Evolutionary conservation across 176 grass and related monocot species (phyloP), one percentile per base, ranked within the genome.

Genomic region (Aegilops tauschii): DNA sequence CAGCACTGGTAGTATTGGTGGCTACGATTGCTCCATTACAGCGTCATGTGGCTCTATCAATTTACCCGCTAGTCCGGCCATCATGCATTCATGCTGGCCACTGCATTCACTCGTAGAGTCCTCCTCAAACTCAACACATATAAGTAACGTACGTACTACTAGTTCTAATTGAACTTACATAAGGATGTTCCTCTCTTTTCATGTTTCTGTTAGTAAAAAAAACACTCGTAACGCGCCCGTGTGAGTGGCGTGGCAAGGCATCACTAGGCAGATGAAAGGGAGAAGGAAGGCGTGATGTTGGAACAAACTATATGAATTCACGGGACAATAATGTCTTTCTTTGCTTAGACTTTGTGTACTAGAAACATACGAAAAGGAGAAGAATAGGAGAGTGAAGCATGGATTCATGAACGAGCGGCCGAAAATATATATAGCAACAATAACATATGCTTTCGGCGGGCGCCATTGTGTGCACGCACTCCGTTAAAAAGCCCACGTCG

Each of bases 61-160:
- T 49, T 7, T 9, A 44, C 5, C 10, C 6, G 2, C 3, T 70
- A 77, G 39, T 50, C 59, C 63, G 21, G 30, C 30, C 52, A 58
- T 58, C 49, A 14, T 16, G 12, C 49, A 52, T 52, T 14, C 49
- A 14, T 52, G 49, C 58, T 42, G 20, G 29, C 21, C 73, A 32
- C 50, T 37, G 21, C 35, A 45, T 77, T 76, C 45, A 61, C 32
- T 6, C 73, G 50, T 64, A 49, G 67, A 44, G 32, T 12, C 21
- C 37, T 18, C 65, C 59, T 66, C 63, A 85, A 85, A 58, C 61
- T 42, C 74, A 84, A 49, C 58, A 44, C 40, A 44, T 39, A 39
- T 44, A 12, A 44, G 39, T 40, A 42, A 42, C 39, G 39, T 40
- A 40, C 40, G 40, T 42, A 25, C 23, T 25, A 25, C 23, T 25